Percentiles rank a stretch among this genome's conserved stretches.
Evolutionary conservation across 1,139 yeast genomes (phyloP).

Genomic region (Geotrichum citri-aurantii): DNA sequence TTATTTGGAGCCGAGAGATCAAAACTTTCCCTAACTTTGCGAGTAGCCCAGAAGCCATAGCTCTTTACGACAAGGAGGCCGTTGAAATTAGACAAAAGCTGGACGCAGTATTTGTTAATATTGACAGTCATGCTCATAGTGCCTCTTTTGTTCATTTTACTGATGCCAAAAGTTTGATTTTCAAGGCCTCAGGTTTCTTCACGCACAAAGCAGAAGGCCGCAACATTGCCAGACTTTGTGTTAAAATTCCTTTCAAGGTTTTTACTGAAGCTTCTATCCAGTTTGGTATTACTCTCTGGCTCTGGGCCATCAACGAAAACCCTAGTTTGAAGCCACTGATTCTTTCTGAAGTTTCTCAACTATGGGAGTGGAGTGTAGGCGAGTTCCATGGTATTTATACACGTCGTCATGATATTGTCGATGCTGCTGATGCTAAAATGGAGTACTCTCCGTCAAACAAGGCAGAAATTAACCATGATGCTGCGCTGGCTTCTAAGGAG

Average conservation of each 20-base stretch:
- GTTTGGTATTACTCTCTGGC: slow-evolving; percentile 72
- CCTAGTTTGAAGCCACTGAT: slow-evolving; percentile 53
- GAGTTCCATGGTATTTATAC: slow-evolving; percentile 62
- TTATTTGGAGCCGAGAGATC: slow-evolving; percentile 54
- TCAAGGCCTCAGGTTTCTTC: slow-evolving; percentile 28
- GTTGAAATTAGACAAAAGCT: slow-evolving; percentile 10
- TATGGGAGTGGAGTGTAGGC: slow-evolving; percentile 65
- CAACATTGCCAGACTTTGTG: slow-evolving; percentile 34
- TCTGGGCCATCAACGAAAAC: slow-evolving; percentile 68
- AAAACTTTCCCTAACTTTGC: slow-evolving; percentile 13
- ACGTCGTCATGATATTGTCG: slow-evolving; percentile 48
- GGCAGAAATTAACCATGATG: slow-evolving; percentile 49
- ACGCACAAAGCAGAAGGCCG: slow-evolving; percentile 23
- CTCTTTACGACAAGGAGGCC: slow-evolving; percentile 17
- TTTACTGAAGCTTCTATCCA: slow-evolving; percentile 60
- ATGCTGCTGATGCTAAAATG: slow-evolving; percentile 70
- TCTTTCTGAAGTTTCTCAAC: slow-evolving; percentile 58
- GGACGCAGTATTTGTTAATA: slow-evolving; percentile 1
- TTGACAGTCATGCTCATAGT: not conserved
- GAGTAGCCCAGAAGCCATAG: slow-evolving; percentile 11
- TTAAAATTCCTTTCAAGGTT: slow-evolving; percentile 62
- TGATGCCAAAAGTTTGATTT: slow-evolving; percentile 30
- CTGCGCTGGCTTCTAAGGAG: slow-evolving; percentile 45
- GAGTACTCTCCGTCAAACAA: slow-evolving; percentile 85
- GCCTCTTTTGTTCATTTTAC: slow-evolving; percentile 16